Evolutionary conservation across 768 basidiomycete genomes (phyloP), one percentile per base, ranked within the genome.

Genomic region (Lactifluus volemus): DNA sequence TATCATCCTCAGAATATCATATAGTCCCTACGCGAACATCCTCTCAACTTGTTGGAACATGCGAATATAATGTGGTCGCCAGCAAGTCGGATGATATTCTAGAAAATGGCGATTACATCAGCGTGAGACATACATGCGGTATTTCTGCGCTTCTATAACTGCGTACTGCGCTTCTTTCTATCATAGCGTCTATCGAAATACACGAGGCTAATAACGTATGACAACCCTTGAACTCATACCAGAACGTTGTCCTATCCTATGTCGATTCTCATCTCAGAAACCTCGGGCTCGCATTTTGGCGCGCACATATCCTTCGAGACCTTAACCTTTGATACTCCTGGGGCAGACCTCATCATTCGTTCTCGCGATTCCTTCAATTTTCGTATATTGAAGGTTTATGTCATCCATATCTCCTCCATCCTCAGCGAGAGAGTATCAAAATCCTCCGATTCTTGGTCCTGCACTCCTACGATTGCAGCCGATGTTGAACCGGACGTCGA

Each of bases 291-390:
- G 8, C 49, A 39, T 17, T 34, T n/a, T 5, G n/a, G 39, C 49
- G 15, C 21, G 5, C 2, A 36, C 50, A 1, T 34, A 30, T 34
- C 30, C 15, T n/a, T 39, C 7, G 49, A 58, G n/a, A 58, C 42
- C 39, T 17, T 58, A 14, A 70, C 71, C 36, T 77, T 80, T 71
- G 69, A 78, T 65, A 73, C 75, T 52, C 68, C 55, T 17, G 73
- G 75, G 17, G 78, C 76, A 5, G 78, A 80, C 60, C 65, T 78
- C 57, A 70, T 77, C 51, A 68, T 81, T 44, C 73, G 73, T 45
- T 74, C 79, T 17, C 67, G 71, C 1, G 78, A 82, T 57, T 74
- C 71, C 5, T 71, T 74, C 8, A 64, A 73, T 11, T 81, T 81
- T 64, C 76, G 73, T 34, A 70, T 82, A 50, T 74, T 78, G 67